These are phyloP conservation scores for Lipomyces chichibuensis DNA, from an alignment of 805 yeast genomes.

Conservation along the genomic window DNA sequence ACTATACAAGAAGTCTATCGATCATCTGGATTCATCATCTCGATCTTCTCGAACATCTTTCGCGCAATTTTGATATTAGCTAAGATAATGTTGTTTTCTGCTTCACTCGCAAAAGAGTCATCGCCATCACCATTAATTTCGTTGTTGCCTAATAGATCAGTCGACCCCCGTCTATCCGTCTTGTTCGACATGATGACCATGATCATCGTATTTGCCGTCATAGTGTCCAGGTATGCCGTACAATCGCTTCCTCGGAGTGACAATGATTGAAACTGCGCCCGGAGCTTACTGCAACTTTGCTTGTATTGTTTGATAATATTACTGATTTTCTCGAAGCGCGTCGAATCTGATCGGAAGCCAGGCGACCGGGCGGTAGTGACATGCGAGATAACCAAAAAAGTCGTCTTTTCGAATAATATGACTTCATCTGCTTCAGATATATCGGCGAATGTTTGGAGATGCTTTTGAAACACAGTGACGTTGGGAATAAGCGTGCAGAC, in stretches of 20 bases:
- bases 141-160: background rate
- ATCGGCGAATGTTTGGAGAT: constrained; percentile 70
- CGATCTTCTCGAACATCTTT: constrained; percentile 47
- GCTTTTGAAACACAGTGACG: constrained; percentile 75
- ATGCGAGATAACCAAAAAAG: constrained; percentile 77
- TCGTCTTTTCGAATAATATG: constrained; percentile 87
- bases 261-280: constrained; percentile 79
- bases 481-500: constrained; percentile 95
- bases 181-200: constrained; percentile 49
- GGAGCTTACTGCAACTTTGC: constrained; percentile 83
- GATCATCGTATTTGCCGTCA: constrained; percentile 50
- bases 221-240: constrained; percentile 48
- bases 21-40: constrained; percentile 33
- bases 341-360: constrained; percentile 65
- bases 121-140: constrained; percentile 24
- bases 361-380: constrained; percentile 37
- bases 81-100: constrained; percentile 43
- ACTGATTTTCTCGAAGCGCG: constrained; percentile 90
- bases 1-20: background rate
- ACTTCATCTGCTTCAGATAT: constrained; percentile 85
- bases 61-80: constrained; percentile 47
- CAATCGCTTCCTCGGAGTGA: constrained; percentile 60
- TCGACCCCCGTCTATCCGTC: background rate
- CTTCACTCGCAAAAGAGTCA: constrained; percentile 35
- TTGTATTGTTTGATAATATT: constrained; percentile 92